A percentile compares a stretch with the other conserved stretches of the same genome.
phyloP scores from a whole-genome alignment of 1,139 yeast species.

The Arxiozyma telluris region DNA sequence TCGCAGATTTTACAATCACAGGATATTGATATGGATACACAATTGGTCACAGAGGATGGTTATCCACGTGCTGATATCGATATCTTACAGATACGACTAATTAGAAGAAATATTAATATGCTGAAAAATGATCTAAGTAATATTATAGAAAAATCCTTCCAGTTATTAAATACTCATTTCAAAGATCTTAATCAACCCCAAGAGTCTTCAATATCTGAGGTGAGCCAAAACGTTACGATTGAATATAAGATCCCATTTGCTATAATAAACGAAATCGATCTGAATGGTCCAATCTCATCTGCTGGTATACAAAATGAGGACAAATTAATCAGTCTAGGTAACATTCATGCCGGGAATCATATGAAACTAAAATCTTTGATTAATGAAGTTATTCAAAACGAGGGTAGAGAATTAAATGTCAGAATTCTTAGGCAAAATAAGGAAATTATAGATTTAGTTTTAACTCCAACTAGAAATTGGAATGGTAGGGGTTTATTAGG shows the following conservation, averaged over 20 bases:
- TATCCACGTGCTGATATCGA: slow-evolving; percentile 82
- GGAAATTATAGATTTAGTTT: slow-evolving; percentile 11
- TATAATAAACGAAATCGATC: slow-evolving; percentile 39
- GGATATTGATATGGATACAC: slow-evolving; percentile 53
- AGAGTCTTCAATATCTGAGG: background rate
- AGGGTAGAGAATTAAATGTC: slow-evolving; percentile 14
- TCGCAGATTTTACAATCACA: slow-evolving; percentile 20
- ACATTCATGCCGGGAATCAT: slow-evolving; percentile 46
- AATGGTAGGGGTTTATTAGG: slow-evolving; percentile 67
- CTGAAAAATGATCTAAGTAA: slow-evolving; percentile 57
- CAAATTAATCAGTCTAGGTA: slow-evolving; percentile 44
- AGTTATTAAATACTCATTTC: slow-evolving; percentile 40
- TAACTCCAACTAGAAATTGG: slow-evolving; percentile 56
- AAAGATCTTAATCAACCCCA: background rate
- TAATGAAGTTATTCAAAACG: slow-evolving; percentile 12
- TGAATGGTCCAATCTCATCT: slow-evolving; percentile 40
- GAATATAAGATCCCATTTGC: slow-evolving; percentile 47
- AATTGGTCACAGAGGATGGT: slow-evolving; percentile 62
- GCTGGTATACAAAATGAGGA: slow-evolving; percentile 40
- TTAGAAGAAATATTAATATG: slow-evolving; percentile 56
- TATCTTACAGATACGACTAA: slow-evolving; percentile 53
- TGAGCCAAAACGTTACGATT: slow-evolving; percentile 2
- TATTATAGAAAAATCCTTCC: slow-evolving; percentile 43
- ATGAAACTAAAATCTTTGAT: slow-evolving; percentile 32
- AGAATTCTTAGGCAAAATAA: slow-evolving; percentile 14